Base-by-base conservation (phyloP, 1,139 yeast genomes). In the Sugiyamaella castrensis region DNA sequence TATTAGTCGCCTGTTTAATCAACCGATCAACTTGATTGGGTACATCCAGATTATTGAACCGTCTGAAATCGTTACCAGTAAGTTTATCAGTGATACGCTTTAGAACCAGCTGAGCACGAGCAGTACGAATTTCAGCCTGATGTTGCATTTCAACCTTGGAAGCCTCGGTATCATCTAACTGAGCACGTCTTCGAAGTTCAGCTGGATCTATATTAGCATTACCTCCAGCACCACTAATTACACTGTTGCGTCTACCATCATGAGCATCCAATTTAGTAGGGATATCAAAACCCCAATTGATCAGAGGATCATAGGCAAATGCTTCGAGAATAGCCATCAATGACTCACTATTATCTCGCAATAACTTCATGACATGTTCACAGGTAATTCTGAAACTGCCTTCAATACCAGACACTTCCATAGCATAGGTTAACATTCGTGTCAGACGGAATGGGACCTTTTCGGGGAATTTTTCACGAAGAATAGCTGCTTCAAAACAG, bases 391-490 rank as follows among this genome's bases (percentile, higher is more conserved):
- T 77, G 76, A 87, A 94, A 30, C 96, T 87, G 1, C 99, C 99
- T 69, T 94, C 98, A 53, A 94, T 89, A 13, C 98, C 98, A 70
- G 97, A 87, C 5, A 94, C 98, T 67, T 94, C 99, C 98, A 94
- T 92, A 0, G 98, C 99, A 68, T 89, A 91, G 31, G 94, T 89
- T 57, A 94, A 75, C 99, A 94, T 94, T 67, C 98, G 77, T 0
- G 99, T 94, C 54, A 94, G 76, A 67, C 99, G 78, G 72, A 94
- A 94, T 11, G 99, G 99, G 24, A 94, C 98, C 68, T 91, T 91
- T 65, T 94, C 99, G 0, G 99, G 99, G 67, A 86, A 94, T 65
- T 92, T 94, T 59, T 92, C 98, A 59, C 99, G 80, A 54, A 94
- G 71, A 48, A 92, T 89, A 0, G 99, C 98, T 1, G 98, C 97